Conservation (phyloP, 1,139 yeast species). For the Blastobotrys arbuscula region DNA sequence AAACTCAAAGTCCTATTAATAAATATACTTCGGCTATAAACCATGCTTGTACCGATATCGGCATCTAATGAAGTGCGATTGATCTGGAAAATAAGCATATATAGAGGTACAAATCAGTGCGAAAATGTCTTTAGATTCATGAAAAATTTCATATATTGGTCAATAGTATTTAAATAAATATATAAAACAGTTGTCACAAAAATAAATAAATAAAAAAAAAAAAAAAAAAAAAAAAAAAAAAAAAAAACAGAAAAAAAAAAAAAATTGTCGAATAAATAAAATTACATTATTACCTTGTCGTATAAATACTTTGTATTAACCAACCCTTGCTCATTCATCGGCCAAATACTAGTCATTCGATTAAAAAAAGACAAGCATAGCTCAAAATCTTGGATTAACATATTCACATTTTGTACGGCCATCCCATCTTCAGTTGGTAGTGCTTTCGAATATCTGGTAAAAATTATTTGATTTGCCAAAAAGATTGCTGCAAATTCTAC, state of each 20-base stretch:
- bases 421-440: background rate
- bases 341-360: constrained; percentile 1
- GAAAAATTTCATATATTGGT: background rate
- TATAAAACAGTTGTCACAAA: too few relatives aligned
- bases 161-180: too few relatives aligned
- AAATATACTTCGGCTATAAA: too few relatives aligned
- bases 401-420: background rate
- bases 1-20: too few relatives aligned
- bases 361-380: constrained; percentile 2
- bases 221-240: constrained; percentile 1
- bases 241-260: background rate
- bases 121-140: too few relatives aligned
- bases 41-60: too few relatives aligned
- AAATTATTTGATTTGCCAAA: constrained; percentile 4
- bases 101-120: too few relatives aligned
- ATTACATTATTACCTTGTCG: background rate
- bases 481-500: constrained; percentile 6
- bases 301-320: background rate
- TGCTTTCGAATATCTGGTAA: background rate
- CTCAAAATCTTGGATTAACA: background rate
- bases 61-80: too few relatives aligned
- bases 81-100: too few relatives aligned
- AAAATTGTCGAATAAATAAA: background rate
- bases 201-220: background rate
- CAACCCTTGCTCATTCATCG: background rate